Evolutionary conservation across 2,329 filamentous ascomycete genomes (phyloP).

Genomic region (Fusarium sp.): DNA sequence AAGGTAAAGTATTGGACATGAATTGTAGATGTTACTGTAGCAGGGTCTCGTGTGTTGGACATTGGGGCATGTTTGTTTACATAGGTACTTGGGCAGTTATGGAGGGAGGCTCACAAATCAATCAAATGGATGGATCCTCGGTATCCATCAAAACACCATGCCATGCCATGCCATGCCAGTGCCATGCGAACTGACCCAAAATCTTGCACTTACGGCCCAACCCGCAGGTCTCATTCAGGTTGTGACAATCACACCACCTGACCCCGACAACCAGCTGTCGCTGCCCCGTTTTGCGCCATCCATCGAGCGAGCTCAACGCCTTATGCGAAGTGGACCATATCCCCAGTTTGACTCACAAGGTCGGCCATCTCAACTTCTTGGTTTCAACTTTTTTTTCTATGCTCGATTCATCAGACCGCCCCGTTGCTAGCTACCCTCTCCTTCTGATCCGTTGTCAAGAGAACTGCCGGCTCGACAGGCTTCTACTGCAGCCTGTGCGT

Average conservation of each 20-base stretch:
- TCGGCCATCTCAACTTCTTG: neutral
- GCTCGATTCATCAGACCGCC: constrained; percentile 6
- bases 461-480: constrained; percentile 7
- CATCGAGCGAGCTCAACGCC: constrained; percentile 19
- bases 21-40: constrained; percentile 15
- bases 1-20: constrained; percentile 2
- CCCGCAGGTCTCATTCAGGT: constrained; percentile 26
- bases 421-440: constrained; percentile 6
- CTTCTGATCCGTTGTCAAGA: constrained; percentile 14
- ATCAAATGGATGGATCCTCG: constrained; percentile 23
- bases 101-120: constrained; percentile 13
- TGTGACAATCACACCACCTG: constrained; percentile 38
- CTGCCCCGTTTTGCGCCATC: constrained; percentile 29
- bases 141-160: constrained; percentile 27
- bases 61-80: constrained; percentile 36
- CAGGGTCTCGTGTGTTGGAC: constrained; percentile 10
- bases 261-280: constrained; percentile 38
- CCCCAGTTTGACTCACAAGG: constrained; percentile 5
- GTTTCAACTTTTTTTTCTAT: neutral
- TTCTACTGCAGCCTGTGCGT: constrained; percentile 15
- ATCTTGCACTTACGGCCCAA: constrained; percentile 25
- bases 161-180: constrained; percentile 24
- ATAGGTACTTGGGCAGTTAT: constrained; percentile 24
- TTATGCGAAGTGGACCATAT: constrained; percentile 30
- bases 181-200: constrained; percentile 32